phyloP scores from a whole-genome alignment of 1,284 basidiomycete genomes.

The Pterula multifida region DNA sequence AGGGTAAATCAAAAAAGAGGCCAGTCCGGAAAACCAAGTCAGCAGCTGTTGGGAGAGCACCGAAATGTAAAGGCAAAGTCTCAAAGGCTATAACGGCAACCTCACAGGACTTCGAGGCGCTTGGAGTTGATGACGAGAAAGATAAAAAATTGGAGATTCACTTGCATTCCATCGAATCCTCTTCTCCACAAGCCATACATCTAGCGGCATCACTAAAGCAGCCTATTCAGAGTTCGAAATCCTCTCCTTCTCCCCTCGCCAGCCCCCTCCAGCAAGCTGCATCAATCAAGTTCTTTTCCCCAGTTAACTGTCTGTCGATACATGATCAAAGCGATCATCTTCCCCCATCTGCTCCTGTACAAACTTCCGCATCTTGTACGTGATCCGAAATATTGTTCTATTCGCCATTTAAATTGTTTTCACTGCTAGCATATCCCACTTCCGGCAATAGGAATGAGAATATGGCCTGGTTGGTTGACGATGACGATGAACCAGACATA shows the following conservation, averaged over 20 bases:
- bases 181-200: not conserved
- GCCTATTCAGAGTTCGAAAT: not conserved
- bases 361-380: too few species aligned
- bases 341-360: too few species aligned
- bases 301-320: too few species aligned
- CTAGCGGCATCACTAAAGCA: not conserved
- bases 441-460: slow-evolving; percentile 14
- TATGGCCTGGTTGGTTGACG: slow-evolving; percentile 57
- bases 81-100: slow-evolving; percentile 46
- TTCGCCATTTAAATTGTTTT: too few species aligned
- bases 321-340: too few species aligned
- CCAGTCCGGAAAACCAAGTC: slow-evolving; percentile 25
- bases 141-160: not conserved
- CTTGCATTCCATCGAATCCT: not conserved
- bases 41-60: slow-evolving; percentile 18
- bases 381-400: too few species aligned
- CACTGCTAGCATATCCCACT: slow-evolving; percentile 1
- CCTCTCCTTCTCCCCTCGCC: not conserved
- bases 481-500: slow-evolving; percentile 40
- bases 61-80: slow-evolving; percentile 8
- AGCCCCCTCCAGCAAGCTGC: not conserved
- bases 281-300: not conserved
- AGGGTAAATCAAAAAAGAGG: slow-evolving; percentile 21
- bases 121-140: not conserved
- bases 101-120: slow-evolving; percentile 41